A percentile compares a stretch with the other conserved stretches of the same genome.
Evolutionary conservation across 192 early-diverging fungal genomes (phyloP).

Genomic region (Coemansia sp.): DNA sequence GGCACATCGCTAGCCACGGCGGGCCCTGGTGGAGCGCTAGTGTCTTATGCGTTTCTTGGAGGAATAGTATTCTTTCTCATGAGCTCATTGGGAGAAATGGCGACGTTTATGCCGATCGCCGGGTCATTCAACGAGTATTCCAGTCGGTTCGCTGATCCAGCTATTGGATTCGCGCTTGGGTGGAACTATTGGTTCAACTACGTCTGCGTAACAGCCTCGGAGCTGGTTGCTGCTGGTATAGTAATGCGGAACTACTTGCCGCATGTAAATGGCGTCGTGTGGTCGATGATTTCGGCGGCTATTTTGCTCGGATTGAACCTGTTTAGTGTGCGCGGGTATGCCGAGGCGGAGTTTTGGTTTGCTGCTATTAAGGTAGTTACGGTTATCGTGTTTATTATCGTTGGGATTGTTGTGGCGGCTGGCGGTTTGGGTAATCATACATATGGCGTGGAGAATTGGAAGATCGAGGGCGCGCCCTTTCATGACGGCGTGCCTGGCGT

Average conservation of each 20-base stretch:
- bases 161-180: constrained; percentile 70
- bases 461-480: constrained; percentile 66
- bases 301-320: constrained; percentile 73
- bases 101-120: constrained; percentile 76
- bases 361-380: constrained; percentile 79
- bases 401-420: constrained; percentile 70
- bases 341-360: constrained; percentile 87
- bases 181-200: constrained; percentile 75
- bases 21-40: constrained; percentile 76
- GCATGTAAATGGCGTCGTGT: constrained; percentile 38
- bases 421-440: constrained; percentile 62
- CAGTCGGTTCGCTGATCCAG: constrained; percentile 78
- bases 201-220: constrained; percentile 75
- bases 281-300: constrained; percentile 58
- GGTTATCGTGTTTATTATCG: constrained; percentile 77
- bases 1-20: constrained; percentile 74
- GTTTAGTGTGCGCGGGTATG: constrained; percentile 77
- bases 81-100: constrained; percentile 85
- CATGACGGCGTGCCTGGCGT: constrained; percentile 63
- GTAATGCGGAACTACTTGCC: constrained; percentile 75
- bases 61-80: constrained; percentile 72
- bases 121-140: constrained; percentile 82
- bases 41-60: constrained; percentile 75
- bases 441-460: constrained; percentile 70
- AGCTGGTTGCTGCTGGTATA: constrained; percentile 78